A percentile compares a stretch with the other conserved stretches of the same genome.
Evolutionary conservation across 129 eudicot genomes (phyloP).

Genomic region (Tagetes patula): DNA sequence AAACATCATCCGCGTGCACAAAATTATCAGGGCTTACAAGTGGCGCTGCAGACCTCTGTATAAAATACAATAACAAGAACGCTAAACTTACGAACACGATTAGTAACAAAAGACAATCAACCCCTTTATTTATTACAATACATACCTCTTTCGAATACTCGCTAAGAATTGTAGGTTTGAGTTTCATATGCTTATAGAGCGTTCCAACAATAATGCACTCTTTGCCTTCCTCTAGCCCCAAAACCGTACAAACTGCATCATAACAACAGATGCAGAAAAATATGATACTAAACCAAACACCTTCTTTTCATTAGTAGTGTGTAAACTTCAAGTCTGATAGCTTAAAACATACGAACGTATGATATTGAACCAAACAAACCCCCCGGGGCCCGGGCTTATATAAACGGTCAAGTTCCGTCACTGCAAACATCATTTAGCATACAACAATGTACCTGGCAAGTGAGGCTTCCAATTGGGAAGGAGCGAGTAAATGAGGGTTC

Average conservation of each 20-base stretch:
- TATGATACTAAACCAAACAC: not conserved
- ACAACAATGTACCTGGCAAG: slow-evolving; percentile 55
- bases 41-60: slow-evolving; percentile 67
- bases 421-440: too few species aligned
- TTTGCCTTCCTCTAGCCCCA: slow-evolving; percentile 81
- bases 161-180: slow-evolving; percentile 79
- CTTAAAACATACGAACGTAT: too few species aligned
- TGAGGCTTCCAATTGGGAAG: slow-evolving; percentile 93
- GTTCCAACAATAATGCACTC: slow-evolving; percentile 94
- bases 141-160: slow-evolving; percentile 95
- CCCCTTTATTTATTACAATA: not conserved
- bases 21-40: slow-evolving; percentile 82
- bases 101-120: slow-evolving; percentile 2
- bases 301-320: too few species aligned
- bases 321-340: too few species aligned
- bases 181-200: slow-evolving; percentile 93
- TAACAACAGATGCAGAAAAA: slow-evolving; percentile 19
- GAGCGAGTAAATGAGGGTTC: slow-evolving; percentile 82
- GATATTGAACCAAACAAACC: too few species aligned
- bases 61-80: slow-evolving; percentile 5
- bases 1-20: slow-evolving; percentile 68
- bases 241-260: slow-evolving; percentile 72
- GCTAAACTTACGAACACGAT: slow-evolving; percentile 15
- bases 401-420: too few species aligned
- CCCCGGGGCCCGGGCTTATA: too few species aligned